Evolutionary conservation across 2,329 filamentous ascomycete genomes (phyloP), one percentile per base, ranked within the genome.

Genomic region (Dothistroma septosporum): DNA sequence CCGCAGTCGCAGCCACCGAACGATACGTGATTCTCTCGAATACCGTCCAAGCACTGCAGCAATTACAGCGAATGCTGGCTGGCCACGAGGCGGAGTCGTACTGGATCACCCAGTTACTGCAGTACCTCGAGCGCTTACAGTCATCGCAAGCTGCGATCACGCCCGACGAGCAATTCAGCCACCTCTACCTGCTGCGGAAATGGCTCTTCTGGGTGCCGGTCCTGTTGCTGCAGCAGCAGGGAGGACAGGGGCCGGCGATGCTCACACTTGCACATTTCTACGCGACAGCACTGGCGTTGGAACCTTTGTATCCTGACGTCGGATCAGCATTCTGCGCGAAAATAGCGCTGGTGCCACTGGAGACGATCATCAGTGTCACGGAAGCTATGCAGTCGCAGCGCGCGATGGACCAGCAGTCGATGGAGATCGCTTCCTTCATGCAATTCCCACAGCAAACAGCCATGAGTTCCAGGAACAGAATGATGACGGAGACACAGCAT

Each of bases 201-300:
- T 97, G 93, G 92, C 84, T 97, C 16, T 96, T 97, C 77, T 97
- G 93, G 92, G 85, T 96, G 58, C 94, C 94, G 0, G 87, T 96
- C 35, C 86, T 87, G 66, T 88, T 92, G 69, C 82, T 97, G 28
- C 88, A 93, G 73, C 86, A 87, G 65, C 89, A 87, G 52, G 86
- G 88, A 55, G 85, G 85, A 37, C 91, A 93, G 66, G 84, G 90
- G 24, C 90, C 85, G 61, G 88, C 91, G 1, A 82, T 97, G 66
- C 82, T 96, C 56, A 87, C 95, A 64, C 87, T 97, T 58, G 90
- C 92, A 11, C 90, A 97, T 73, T 91, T 96, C 75, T 97, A 96
- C 77, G 92, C 91, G 0, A 86, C 92, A 19, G 92, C 91, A 3
- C 81, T 97, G 61, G 85, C 91, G 44, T 85, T 97, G 77, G 92